Conservation (phyloP, 2,329 filamentous ascomycete genomes). For the Penicillium sp. region DNA sequence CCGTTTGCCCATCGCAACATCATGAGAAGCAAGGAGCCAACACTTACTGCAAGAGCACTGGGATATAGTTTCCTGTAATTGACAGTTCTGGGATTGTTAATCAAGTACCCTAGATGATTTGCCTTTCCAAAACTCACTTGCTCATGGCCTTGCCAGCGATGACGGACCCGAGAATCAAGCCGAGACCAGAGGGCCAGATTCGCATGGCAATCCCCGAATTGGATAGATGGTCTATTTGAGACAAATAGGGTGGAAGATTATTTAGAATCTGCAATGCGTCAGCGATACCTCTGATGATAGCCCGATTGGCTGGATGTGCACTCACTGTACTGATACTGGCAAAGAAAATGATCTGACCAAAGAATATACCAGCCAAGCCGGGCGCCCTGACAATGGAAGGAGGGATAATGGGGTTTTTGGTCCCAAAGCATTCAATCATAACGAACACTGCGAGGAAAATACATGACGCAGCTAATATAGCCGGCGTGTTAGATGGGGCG, state of each 20-base stretch:
- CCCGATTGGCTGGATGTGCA: neutral
- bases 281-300: neutral
- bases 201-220: constrained; percentile 18
- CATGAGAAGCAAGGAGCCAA: neutral
- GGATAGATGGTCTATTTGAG: constrained; percentile 11
- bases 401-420: neutral
- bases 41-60: neutral
- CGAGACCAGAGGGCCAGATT: neutral
- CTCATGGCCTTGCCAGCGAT: neutral
- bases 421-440: neutral
- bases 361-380: neutral
- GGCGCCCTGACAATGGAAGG: neutral
- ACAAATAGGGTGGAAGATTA: neutral
- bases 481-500: neutral
- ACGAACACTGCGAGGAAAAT: neutral
- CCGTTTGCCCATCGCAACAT: neutral
- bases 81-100: neutral
- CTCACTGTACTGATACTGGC: neutral
- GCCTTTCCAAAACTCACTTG: neutral
- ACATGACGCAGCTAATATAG: neutral
- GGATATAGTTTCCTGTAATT: neutral
- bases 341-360: neutral
- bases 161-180: neutral
- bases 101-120: neutral
- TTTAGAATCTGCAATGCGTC: neutral